Evolutionary conservation across 106 monocot species (phyloP).

Genomic region (Ottelia alismoides): DNA sequence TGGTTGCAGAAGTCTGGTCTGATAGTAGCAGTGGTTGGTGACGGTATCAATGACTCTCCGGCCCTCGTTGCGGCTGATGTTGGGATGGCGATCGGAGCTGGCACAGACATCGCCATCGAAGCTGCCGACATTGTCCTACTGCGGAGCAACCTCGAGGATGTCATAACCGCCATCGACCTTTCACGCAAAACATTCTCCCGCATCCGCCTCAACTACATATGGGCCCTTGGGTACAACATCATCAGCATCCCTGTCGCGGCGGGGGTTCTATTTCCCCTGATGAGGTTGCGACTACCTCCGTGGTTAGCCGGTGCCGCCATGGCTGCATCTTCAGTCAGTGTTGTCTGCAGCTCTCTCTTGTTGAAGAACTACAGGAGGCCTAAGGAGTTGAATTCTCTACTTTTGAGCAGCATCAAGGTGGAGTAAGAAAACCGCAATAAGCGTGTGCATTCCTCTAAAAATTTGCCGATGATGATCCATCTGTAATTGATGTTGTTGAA

Average conservation of each 20-base stretch:
- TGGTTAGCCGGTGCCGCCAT: constrained; percentile 88
- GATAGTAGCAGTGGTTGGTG: constrained; percentile 92
- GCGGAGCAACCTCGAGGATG: constrained; percentile 92
- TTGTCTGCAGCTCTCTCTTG: constrained; percentile 74
- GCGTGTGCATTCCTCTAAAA: no score
- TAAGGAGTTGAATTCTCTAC: constrained; percentile 39
- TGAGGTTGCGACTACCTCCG: constrained; percentile 60
- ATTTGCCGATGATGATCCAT: no score
- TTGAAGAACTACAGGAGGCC: constrained; percentile 69
- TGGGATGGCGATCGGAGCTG: constrained; percentile 90
- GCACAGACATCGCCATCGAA: constrained; percentile 90
- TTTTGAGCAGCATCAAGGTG: constrained; percentile 35
- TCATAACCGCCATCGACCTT: constrained; percentile 83
- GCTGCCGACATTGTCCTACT: constrained; percentile 95
- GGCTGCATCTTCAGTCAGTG: constrained; percentile 92
- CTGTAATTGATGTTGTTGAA: no score
- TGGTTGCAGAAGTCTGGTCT: constrained; percentile 61
- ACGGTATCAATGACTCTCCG: constrained; percentile 90
- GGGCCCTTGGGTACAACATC: constrained; percentile 92
- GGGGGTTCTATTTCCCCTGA: constrained; percentile 64
- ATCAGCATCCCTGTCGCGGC: constrained; percentile 88
- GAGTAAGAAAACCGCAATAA: no score
- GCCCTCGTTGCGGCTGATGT: constrained; percentile 87
- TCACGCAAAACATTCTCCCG: constrained; percentile 72
- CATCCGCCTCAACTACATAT: constrained; percentile 77